Evolutionary conservation across 2,329 filamentous ascomycete genomes (phyloP).

Genomic region (Cladosporium halotolerans): DNA sequence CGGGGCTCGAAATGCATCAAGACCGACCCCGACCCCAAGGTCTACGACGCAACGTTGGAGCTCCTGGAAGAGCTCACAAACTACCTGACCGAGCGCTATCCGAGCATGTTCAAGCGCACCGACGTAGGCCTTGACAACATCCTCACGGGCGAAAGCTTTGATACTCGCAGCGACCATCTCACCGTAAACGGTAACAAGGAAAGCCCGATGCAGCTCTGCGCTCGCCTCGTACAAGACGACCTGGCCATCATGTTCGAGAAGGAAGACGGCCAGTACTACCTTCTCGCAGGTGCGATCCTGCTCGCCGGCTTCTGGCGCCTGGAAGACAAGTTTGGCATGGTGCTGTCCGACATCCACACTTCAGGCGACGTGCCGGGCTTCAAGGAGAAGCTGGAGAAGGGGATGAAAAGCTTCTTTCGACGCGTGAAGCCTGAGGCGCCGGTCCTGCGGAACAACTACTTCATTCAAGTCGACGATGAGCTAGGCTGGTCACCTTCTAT

Average conservation of each 20-base stretch:
- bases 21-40: constrained; percentile 55
- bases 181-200: constrained; percentile 41
- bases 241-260: constrained; percentile 76
- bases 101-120: constrained; percentile 60
- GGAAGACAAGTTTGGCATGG: constrained; percentile 74
- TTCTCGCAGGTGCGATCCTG: constrained; percentile 69
- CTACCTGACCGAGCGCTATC: constrained; percentile 72
- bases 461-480: constrained; percentile 75
- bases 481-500: constrained; percentile 73
- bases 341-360: constrained; percentile 71
- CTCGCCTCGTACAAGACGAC: constrained; percentile 72
- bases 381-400: constrained; percentile 63
- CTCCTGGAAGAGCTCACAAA: constrained; percentile 64
- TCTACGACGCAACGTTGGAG: constrained; percentile 64
- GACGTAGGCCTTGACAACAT: constrained; percentile 62
- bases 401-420: constrained; percentile 77
- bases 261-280: constrained; percentile 70
- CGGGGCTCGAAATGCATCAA: constrained; percentile 61
- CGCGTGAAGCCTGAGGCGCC: constrained; percentile 62
- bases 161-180: constrained; percentile 58
- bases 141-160: constrained; percentile 65
- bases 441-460: constrained; percentile 72
- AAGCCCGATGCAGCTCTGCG: constrained; percentile 71
- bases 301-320: constrained; percentile 80
- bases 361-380: constrained; percentile 69